A percentile compares a stretch with the other conserved stretches of the same genome.
Conservation (phyloP, 106 monocot genomes). For the Apostasia ramifera region DNA sequence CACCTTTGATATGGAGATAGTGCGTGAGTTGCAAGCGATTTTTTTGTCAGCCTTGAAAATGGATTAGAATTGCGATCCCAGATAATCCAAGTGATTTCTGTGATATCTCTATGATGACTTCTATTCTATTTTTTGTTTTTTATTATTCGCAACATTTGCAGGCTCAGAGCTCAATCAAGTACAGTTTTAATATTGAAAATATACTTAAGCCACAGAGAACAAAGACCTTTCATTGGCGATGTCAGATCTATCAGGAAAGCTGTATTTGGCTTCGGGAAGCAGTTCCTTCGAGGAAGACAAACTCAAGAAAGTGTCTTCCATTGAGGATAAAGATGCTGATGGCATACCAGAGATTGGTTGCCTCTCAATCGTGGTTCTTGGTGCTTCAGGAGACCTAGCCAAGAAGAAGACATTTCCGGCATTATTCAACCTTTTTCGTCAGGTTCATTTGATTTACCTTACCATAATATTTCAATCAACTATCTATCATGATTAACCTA, state of each 20-base stretch:
- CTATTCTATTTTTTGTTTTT: too few species aligned
- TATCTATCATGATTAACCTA: too few species aligned
- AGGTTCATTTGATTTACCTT: constrained; percentile 37
- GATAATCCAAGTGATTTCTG: too few species aligned
- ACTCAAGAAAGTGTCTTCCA: constrained; percentile 5
- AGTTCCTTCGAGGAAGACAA: constrained; percentile 7
- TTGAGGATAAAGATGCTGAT: constrained; percentile 30
- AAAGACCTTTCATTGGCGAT: neutral
- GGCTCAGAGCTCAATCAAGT: neutral
- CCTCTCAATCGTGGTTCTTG: constrained; percentile 74
- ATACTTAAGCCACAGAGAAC: neutral
- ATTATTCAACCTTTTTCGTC: constrained; percentile 67
- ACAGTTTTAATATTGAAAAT: neutral
- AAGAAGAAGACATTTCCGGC: constrained; percentile 99
- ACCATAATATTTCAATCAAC: neutral
- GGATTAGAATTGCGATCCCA: too few species aligned
- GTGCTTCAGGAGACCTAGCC: constrained; percentile 96
- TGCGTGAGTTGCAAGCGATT: too few species aligned
- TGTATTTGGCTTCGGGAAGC: neutral
- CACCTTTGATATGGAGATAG: too few species aligned
- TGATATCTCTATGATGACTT: too few species aligned
- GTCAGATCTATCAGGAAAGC: constrained; percentile 2
- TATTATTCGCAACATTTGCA: too few species aligned
- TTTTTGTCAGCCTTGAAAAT: too few species aligned
- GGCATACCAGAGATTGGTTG: constrained; percentile 28